Percentiles rank a stretch among this genome's conserved stretches.
Conservation (phyloP, 2,329 filamentous ascomycete species). For the Sordariomycetes sp. region DNA sequence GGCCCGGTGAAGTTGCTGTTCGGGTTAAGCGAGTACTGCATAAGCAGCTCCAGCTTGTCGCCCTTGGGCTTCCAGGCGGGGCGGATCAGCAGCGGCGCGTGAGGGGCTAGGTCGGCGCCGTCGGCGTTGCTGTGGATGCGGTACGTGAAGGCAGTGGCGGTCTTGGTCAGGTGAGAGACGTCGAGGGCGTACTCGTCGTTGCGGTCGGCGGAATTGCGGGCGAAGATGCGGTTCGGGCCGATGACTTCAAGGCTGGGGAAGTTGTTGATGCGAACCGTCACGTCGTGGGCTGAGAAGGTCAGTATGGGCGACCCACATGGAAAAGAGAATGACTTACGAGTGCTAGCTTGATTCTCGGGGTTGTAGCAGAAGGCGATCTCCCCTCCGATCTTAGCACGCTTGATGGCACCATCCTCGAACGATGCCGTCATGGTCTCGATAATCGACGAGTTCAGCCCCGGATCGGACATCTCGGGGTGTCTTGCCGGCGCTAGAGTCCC, state of each 20-base stretch:
- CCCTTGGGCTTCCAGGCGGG: conserved; percentile 77
- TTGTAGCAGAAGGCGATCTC: conserved; percentile 87
- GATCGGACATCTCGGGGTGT: conserved; percentile 71
- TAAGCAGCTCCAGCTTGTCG: conserved; percentile 74
- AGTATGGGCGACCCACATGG: conserved; percentile 9
- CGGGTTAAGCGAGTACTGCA: conserved; percentile 79
- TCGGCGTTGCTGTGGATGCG: conserved; percentile 61
- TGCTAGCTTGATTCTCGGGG: conserved; percentile 30
- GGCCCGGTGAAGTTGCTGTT: conserved; percentile 34
- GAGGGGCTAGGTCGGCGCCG: conserved; percentile 29
- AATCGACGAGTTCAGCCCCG: conserved; percentile 78
- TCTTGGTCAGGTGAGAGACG: conserved; percentile 59
- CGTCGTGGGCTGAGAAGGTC: conserved; percentile 26
- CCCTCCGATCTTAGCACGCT: conserved; percentile 65
- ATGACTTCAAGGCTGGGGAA: conserved; percentile 84
- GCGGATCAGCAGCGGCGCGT: conserved; percentile 63
- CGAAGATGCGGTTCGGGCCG: conserved; percentile 85
- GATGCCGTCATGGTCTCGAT: conserved; percentile 84
- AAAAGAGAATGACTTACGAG: conserved; percentile 25
- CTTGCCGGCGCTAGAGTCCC: conserved; percentile 57
- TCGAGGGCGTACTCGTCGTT: conserved; percentile 75
- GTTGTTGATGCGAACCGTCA: conserved; percentile 77
- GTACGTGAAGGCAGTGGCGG: conserved; percentile 84
- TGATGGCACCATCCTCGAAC: conserved; percentile 65
- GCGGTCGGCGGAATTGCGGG: conserved; percentile 57